Base-by-base conservation (phyloP, 2,329 filamentous ascomycete genomes). In the Camptophora hylomeconis region DNA sequence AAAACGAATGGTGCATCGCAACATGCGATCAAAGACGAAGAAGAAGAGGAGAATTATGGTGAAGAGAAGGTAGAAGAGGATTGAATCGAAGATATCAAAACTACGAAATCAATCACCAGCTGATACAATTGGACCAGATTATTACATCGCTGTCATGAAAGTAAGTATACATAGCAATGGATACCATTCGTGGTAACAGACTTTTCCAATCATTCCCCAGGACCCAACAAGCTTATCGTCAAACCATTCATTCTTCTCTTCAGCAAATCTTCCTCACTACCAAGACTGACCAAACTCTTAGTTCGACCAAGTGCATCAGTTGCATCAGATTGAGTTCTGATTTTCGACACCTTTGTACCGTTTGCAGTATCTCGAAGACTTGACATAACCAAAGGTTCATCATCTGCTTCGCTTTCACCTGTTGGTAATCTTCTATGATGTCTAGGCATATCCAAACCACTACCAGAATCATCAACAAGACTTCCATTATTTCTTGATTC, bases 51-150 rank as follows among this genome's bases (percentile, higher is more conserved):
- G 38, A 68, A 84, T 48, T 92, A 93, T 49, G 84, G 83, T 26
- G 84, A 92, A 53, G 83, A 92, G 51, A 69, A 75, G 14, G 60
- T 69, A 8, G 73, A 76, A 27, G 75, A 80, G 22, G 76, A 80
- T 22, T 31, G 29, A 31, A 19, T 13, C n/a, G n/a, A n/a, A n/a
- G n/a, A n/a, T n/a, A n/a, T n/a, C n/a, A n/a, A n/a, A n/a, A n/a
- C n/a, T n/a, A n/a, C n/a, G n/a, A n/a, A n/a, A n/a, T n/a, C n/a
- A n/a, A n/a, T n/a, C n/a, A n/a, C n/a, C n/a, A n/a, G n/a, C n/a
- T n/a, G n/a, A n/a, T n/a, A n/a, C n/a, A n/a, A n/a, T n/a, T n/a
- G n/a, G n/a, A n/a, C n/a, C n/a, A n/a, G n/a, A n/a, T n/a, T n/a
- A n/a, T n/a, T n/a, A n/a, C n/a, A n/a, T n/a, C n/a, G n/a, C n/a